These are phyloP conservation scores for Penicillium lividum DNA, from an alignment of 495 filamentous ascomycete genomes.

Conservation along the genomic window DNA sequence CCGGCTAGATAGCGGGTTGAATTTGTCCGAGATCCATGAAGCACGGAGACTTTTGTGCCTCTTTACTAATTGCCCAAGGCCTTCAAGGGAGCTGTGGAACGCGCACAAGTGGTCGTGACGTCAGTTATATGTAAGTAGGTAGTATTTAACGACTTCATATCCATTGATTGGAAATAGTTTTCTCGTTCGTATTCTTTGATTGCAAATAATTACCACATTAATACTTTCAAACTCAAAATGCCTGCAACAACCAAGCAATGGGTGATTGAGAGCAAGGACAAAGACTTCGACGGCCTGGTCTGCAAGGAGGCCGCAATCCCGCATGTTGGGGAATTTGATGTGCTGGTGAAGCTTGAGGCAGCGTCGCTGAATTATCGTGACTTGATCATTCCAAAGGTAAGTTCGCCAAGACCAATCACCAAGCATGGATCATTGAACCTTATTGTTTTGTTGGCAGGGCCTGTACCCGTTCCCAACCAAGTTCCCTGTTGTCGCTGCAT, in stretches of 20 bases:
- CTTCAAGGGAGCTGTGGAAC: too few species aligned
- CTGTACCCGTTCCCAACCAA: conserved; percentile 64
- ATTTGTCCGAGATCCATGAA: too few species aligned
- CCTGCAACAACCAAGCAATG: conserved; percentile 64
- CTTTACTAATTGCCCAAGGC: too few species aligned
- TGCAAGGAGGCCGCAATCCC: conserved; percentile 57
- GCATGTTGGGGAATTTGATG: conserved; percentile 65
- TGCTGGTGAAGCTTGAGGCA: conserved; percentile 73
- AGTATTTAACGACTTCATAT: too few species aligned
- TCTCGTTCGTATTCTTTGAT: too few species aligned
- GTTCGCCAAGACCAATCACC: neutral
- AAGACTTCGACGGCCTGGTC: conserved; percentile 63
- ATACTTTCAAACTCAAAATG: conserved; percentile 31
- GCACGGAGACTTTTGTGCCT: too few species aligned
- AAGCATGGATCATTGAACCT: too few species aligned
- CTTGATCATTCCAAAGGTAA: conserved; percentile 68
- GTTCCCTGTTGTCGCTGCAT: conserved; percentile 64
- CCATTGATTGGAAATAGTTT: too few species aligned
- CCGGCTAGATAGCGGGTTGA: too few species aligned
- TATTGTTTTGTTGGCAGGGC: conserved; percentile 49
- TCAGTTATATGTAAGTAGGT: too few species aligned
- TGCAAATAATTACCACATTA: too few species aligned
- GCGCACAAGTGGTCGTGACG: too few species aligned
- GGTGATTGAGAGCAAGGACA: conserved; percentile 54
- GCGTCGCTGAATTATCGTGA: conserved; percentile 85